These are phyloP conservation scores for Delitschia confertaspora DNA, from an alignment of 495 filamentous ascomycete genomes.

Conservation along the genomic window DNA sequence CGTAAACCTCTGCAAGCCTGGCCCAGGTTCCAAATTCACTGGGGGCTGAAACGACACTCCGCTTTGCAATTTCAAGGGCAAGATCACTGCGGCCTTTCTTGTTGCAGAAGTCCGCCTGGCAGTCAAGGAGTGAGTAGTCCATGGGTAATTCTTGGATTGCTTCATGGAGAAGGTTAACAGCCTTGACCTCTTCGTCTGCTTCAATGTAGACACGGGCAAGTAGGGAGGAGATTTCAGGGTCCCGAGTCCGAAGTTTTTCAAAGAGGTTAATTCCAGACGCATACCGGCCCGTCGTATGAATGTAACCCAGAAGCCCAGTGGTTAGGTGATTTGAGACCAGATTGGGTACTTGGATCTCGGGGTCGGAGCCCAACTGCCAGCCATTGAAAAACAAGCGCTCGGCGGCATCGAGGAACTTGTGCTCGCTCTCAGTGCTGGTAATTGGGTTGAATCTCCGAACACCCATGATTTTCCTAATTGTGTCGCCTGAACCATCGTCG, in stretches of 20 bases:
- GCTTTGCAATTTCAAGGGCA: constrained; percentile 86
- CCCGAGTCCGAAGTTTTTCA: constrained; percentile 83
- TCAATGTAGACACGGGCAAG: constrained; percentile 81
- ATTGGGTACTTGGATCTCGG: constrained; percentile 94
- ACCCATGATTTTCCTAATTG: constrained; percentile 86
- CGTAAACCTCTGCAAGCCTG: constrained; percentile 82
- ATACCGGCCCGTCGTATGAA: constrained; percentile 89
- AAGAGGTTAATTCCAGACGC: constrained; percentile 96
- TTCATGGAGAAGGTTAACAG: constrained; percentile 78
- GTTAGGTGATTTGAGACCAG: constrained; percentile 94
- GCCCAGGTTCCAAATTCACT: constrained; percentile 98
- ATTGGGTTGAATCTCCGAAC: constrained; percentile 94
- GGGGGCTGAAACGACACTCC: constrained; percentile 85
- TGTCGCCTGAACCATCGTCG: constrained; percentile 84
- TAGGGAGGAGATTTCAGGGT: constrained; percentile 88
- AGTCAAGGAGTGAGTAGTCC: constrained; percentile 90
- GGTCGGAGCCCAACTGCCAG: constrained; percentile 92
- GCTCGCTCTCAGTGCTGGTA: constrained; percentile 92
- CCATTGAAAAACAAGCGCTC: constrained; percentile 93
- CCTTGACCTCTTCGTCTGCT: constrained; percentile 93
- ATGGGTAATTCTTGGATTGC: constrained; percentile 84
- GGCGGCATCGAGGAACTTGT: constrained; percentile 90
- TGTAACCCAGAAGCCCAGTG: constrained; percentile 87
- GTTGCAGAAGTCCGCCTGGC: constrained; percentile 86
- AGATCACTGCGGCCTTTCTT: constrained; percentile 77